Base-by-base conservation (phyloP, 2,329 filamentous ascomycete genomes). In the Neofusicoccum cordaticola region DNA sequence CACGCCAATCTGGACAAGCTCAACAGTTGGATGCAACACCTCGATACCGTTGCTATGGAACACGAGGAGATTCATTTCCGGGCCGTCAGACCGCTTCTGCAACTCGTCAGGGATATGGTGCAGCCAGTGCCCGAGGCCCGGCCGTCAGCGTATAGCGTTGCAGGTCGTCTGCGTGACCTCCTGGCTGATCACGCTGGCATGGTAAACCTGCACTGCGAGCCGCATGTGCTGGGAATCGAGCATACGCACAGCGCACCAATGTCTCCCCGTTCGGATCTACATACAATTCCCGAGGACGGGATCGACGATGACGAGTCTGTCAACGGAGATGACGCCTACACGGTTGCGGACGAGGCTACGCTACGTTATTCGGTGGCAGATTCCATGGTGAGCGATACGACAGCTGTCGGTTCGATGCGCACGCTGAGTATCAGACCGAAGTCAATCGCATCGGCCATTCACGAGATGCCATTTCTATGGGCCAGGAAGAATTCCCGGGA, bases 1-100 rank as follows among this genome's bases (percentile, higher is more conserved):
- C 90, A 92, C 75, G 85, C 85, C 68, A 91, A 92, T 69, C 79
- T 89, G 1, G 83, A 85, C 15, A 88, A 90, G 73, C 83, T 92
- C 2, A 85, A 89, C 67, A 81, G 81, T 13, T 93, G 90, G 90
- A 89, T 91, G 79, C 78, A 79, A 0, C 77, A 76, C 2, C 77
- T 91, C 4, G 84, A 85, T 37, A 85, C 85, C 65, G 85, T 88
- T n/a, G 86, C 85, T 5, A 75, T 69, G 65, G 72, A 72, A 37
- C 69, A 74, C 41, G 72, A 77, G 4, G 75, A 78, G 17, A 71
- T 74, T 34, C 70, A 67, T n/a, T 80, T 75, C 44, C 74, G 76
- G 5, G 78, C 75, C 12, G 67, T 83, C 2, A 79, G 78, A 3
- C 73, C 75, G 11, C 71, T 83, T 7, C 62, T 83, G 39, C 68